Conservation (phyloP, 306 rosid species). For the Carpinus viminea region DNA sequence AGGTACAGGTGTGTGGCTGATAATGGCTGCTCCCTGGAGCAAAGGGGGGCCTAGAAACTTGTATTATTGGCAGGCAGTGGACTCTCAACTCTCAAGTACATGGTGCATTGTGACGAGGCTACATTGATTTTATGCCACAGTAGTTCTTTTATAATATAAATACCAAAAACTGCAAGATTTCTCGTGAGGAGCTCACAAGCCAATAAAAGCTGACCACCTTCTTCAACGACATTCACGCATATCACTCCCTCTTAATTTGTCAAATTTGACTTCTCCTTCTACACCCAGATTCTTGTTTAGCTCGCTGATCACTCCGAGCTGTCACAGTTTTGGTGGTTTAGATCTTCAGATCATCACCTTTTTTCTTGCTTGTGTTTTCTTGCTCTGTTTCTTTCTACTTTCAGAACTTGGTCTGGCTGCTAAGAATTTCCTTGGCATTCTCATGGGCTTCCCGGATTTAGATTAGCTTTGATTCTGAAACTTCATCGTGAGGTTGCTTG, state of each 20-base stretch:
- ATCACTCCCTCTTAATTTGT: slow-evolving; percentile 36
- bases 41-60: slow-evolving; percentile 41
- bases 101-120: slow-evolving; percentile 3
- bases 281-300: not conserved
- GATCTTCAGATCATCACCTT: not conserved
- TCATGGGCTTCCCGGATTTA: slow-evolving; percentile 12
- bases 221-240: slow-evolving; percentile 47
- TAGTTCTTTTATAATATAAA: slow-evolving; percentile 19
- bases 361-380: not conserved
- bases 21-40: slow-evolving; percentile 18
- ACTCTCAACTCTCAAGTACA: not conserved
- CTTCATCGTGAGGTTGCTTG: slow-evolving; percentile 16
- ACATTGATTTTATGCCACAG: not conserved
- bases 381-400: not conserved
- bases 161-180: slow-evolving; percentile 32
- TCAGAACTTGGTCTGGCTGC: slow-evolving; percentile 16
- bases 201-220: slow-evolving; percentile 38
- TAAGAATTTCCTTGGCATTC: slow-evolving; percentile 1
- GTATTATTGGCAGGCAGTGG: slow-evolving; percentile 4
- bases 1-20: slow-evolving; percentile 33
- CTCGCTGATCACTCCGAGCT: slow-evolving; percentile 14
- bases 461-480: not conserved
- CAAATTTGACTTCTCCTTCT: slow-evolving; percentile 10
- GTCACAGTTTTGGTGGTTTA: slow-evolving; percentile 14
- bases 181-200: slow-evolving; percentile 69